Base-by-base conservation (phyloP, 305 asterid species). In the Fraxinus greggii region DNA sequence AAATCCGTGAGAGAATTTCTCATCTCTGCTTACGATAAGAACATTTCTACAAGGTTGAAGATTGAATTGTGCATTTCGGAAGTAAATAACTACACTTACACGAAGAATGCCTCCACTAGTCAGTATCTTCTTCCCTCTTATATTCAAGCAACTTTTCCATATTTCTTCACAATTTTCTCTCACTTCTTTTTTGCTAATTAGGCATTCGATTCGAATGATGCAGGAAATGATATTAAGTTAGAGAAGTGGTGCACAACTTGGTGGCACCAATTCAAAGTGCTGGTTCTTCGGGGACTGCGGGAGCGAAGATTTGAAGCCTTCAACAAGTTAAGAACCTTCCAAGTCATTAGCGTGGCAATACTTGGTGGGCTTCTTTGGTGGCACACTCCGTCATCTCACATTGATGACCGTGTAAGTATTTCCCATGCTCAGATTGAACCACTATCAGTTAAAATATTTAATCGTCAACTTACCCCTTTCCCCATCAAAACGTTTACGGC, bases 301-400 rank as follows among this genome's bases (percentile, higher is more conserved):
- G 99, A 94, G 81, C 81, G 99, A 78, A 88, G 99, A 83, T 92
- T 86, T 79, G 99, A 96, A 81, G 91, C 98, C 83, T 96, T 94
- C 89, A 96, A 94, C 91, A 88, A 86, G 85, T 86, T 96, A 73
- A 81, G 98, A 84, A 94, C 92, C 90, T 93, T 94, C 89, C 99
- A 96, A 90, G 99, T 96, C 84, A 81, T 93, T 65, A 96, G 97
- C 72, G 98, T 96, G 63, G 99, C 98, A 10, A 85, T 90, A 74
- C 98, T 96, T 12, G 98, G 94, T 5, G 99, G 99, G 65, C 94
- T 96, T 29, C 88, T 96, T 6, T 94, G 98, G 99, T 96, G 99
- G 99, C 98, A 83, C 67, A 94, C 98, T 82, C 99, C 99, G 10
- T 75, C 95, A 28, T 96, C 99, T 69, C 99, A 94, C 90, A 88